Evolutionary conservation across 352 stramenopile species (phyloP), one percentile per base, ranked within the genome.

Genomic region (Globisporangium middletonii): DNA sequence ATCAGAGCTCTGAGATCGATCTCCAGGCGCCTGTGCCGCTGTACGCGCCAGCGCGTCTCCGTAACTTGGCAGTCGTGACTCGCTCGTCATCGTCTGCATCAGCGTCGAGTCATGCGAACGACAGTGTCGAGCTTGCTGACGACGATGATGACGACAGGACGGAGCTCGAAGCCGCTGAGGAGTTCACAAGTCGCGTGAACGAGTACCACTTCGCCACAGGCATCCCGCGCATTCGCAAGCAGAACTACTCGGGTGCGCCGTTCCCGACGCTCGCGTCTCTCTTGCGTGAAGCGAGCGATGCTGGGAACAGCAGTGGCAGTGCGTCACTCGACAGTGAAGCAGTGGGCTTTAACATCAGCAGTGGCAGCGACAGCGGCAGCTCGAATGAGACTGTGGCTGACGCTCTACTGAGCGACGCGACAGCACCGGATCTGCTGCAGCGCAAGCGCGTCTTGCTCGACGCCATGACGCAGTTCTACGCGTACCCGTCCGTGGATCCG

Each of bases 121-220:
- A 19, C 18, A 33, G 42, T 42, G 28, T 30, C 13, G 57, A 33
- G 9, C 47, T 45, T 27, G 57, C 13, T 2, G n/a, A 50, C 23
- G 53, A 64, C 13, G 48, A 33, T 16, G n/a, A 38, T 15, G 50
- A 64, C 3, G 26, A 42, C 3, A 38, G n/a, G 1, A 28, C 54
- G 4, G 33, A 41, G 23, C 52, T 68, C n/a, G 46, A 65, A 53
- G 61, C 67, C 0, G 56, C 74, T 2, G 61, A 71, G 35, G 60
- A 73, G 55, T 62, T 80, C 42, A 57, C 72, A 42, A 19, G 59
- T 8, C 65, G 67, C 19, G 59, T 82, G 0, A 56, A 64, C 33
- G 75, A 85, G 44, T 88, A 75, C 61, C 65, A 83, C 50, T 86
- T 86, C 47, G 61, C 75, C 1, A 75, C 75, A 43, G 78, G 78